These are phyloP conservation scores for Prunus salicina DNA, from an alignment of 306 rosid genomes.

Conservation along the genomic window DNA sequence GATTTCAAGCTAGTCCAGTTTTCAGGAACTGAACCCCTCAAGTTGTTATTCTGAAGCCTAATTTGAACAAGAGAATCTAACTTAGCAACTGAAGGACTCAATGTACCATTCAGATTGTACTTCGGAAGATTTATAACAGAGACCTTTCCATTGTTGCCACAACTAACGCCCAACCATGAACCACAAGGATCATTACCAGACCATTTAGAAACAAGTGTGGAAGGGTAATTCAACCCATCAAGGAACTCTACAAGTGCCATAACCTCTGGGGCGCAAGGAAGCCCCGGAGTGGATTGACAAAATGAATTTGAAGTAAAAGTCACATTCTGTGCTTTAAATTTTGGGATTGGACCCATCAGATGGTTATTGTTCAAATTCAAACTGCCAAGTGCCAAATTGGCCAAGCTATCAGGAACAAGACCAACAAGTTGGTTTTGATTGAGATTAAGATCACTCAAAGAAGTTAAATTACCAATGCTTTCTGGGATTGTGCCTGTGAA, in stretches of 20 bases:
- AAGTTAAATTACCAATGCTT: slow-evolving; percentile 57
- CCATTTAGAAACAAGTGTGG: slow-evolving; percentile 58
- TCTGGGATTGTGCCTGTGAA: slow-evolving; percentile 72
- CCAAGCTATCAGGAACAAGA: slow-evolving; percentile 61
- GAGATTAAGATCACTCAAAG: slow-evolving; percentile 68
- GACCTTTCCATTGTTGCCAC: slow-evolving; percentile 47
- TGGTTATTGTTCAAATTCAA: slow-evolving; percentile 77
- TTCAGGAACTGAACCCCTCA: slow-evolving; percentile 60
- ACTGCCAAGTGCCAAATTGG: slow-evolving; percentile 39
- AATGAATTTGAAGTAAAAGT: slow-evolving; percentile 38
- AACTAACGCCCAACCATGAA: slow-evolving; percentile 74
- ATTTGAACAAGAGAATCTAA: slow-evolving; percentile 58
- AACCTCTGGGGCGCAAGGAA: slow-evolving; percentile 65
- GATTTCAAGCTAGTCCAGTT: slow-evolving; percentile 66
- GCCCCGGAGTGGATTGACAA: slow-evolving; percentile 49
- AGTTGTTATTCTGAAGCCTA: slow-evolving; percentile 52
- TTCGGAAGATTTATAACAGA: slow-evolving; percentile 60
- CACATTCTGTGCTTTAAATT: slow-evolving; percentile 45
- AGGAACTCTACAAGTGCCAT: slow-evolving; percentile 70
- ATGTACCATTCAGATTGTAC: slow-evolving; percentile 56
- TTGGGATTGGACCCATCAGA: slow-evolving; percentile 84
- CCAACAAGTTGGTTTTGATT: slow-evolving; percentile 80
- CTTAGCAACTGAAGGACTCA: slow-evolving; percentile 80
- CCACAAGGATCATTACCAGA: slow-evolving; percentile 70
- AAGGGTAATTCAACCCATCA: slow-evolving; percentile 63